A percentile compares a stretch with the other conserved stretches of the same genome.
These are phyloP conservation scores for Leccinum uliginosum DNA, from an alignment of 768 basidiomycete genomes.

Conservation along the genomic window DNA sequence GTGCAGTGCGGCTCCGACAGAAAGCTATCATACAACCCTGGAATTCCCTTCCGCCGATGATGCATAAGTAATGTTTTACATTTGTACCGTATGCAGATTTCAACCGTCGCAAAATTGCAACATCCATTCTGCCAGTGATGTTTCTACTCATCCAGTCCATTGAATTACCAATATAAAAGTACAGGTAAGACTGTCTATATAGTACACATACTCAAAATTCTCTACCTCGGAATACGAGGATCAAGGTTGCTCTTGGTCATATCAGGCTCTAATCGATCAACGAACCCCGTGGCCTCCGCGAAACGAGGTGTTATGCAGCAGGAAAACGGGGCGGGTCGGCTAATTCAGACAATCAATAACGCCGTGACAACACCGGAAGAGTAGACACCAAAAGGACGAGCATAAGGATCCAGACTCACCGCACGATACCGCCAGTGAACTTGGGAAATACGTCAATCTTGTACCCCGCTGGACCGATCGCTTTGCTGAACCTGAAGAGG, in stretches of 20 bases:
- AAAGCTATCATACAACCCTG: too few species aligned
- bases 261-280: not conserved
- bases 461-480: constrained; percentile 19
- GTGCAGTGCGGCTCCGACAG: too few species aligned
- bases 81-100: not conserved
- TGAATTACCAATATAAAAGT: not conserved
- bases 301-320: constrained; percentile 21
- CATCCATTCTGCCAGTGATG: not conserved
- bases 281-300: constrained; percentile 2
- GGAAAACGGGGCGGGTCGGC: constrained; percentile 14
- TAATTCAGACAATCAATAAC: not conserved
- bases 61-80: not conserved
- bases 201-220: not conserved
- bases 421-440: constrained; percentile 11
- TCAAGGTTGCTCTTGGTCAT: not conserved
- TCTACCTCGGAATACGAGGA: not conserved
- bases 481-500: constrained; percentile 20
- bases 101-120: too few species aligned
- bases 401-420: constrained; percentile 8
- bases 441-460: constrained; percentile 20
- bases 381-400: too few species aligned
- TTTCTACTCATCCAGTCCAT: not conserved
- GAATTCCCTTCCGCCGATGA: too few species aligned
- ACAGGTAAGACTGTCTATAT: not conserved
- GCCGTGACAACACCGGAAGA: not conserved